Conservation (phyloP, 345 rosid species). For the Gossypium bickii region DNA sequence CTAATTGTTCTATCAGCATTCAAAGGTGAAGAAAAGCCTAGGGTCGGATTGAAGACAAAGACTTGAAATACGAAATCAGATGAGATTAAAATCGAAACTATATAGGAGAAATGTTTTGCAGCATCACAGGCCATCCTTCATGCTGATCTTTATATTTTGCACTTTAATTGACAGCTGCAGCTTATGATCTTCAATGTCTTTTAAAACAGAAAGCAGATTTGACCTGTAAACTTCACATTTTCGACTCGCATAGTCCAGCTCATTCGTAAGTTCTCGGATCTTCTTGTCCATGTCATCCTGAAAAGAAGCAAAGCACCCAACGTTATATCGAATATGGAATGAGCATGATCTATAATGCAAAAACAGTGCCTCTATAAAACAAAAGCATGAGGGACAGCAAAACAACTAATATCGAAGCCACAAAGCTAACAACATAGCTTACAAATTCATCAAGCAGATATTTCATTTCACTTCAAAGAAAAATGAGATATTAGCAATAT, state of each 20-base stretch:
- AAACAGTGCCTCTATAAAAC: neutral
- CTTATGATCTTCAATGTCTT: slow-evolving; percentile 22
- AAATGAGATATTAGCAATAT: neutral
- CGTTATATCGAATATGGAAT: neutral
- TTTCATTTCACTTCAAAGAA: neutral
- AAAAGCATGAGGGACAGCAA: neutral
- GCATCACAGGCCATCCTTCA: slow-evolving; percentile 16
- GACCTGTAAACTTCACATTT: slow-evolving; percentile 22
- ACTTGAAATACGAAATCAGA: neutral
- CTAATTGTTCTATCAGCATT: neutral
- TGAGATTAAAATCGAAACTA: neutral
- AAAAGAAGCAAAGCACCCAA: neutral
- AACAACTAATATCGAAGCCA: neutral
- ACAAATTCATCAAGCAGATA: neutral
- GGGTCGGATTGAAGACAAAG: neutral
- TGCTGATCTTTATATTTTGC: slow-evolving; percentile 18
- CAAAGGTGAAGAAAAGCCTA: slow-evolving; percentile 6
- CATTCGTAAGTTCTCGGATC: slow-evolving; percentile 15
- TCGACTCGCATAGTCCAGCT: slow-evolving; percentile 14
- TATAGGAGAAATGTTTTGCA: slow-evolving; percentile 4
- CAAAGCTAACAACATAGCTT: neutral
- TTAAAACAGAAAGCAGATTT: slow-evolving; percentile 22
- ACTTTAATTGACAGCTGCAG: slow-evolving; percentile 20
- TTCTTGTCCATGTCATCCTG: slow-evolving; percentile 23
- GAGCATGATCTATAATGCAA: neutral